Evolutionary conservation across 1,284 basidiomycete species (phyloP), one percentile per base, ranked within the genome.

Genomic region (Austroboletus niveus): DNA sequence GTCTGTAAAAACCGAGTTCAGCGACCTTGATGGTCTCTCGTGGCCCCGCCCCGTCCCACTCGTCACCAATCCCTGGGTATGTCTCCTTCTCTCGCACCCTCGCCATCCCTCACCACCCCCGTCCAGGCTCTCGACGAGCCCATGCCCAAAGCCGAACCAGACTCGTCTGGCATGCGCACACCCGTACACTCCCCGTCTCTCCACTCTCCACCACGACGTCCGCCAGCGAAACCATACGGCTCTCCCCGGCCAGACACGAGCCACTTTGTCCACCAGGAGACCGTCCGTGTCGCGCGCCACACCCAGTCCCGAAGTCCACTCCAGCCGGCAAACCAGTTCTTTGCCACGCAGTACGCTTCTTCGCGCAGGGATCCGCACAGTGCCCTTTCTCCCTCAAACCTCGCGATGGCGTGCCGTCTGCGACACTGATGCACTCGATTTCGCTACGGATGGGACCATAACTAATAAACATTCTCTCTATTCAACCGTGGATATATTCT

Each of bases 1-100:
- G 32, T 66, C 68, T 2, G 78, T 79, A 41, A 78, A 77, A 52
- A 70, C 72, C 8, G 78, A 79, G 45, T 78, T 78, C 55, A 67
- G 65, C 49, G 77, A 79, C 58, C 68, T 79, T 11, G 77, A 79
- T 48, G 78, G 78, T 4, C 52, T 77, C n/a, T 67, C 68, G 22
- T 77, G 76, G 76, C 60, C 72, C 14, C 64, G 63, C 32, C 55
- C 57, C 5, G 56, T 57, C 11, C 65, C 64, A 0, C 53, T 59
- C 42, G 60, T 57, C 9, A 55, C 53, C 29, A 57, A 61, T 39
- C 55, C 64, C 6, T 64, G 63, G 60, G 68, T 68, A 49, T 2
- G 66, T 60, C 20, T 41, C 30, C 8, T 14, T 36, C 12, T 36
- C 11, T n/a, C 14, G 11, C 14, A 6, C 14, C 12, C 20, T 8